Conservation (phyloP, 1,284 basidiomycete genomes). For the Naganishia albida region DNA sequence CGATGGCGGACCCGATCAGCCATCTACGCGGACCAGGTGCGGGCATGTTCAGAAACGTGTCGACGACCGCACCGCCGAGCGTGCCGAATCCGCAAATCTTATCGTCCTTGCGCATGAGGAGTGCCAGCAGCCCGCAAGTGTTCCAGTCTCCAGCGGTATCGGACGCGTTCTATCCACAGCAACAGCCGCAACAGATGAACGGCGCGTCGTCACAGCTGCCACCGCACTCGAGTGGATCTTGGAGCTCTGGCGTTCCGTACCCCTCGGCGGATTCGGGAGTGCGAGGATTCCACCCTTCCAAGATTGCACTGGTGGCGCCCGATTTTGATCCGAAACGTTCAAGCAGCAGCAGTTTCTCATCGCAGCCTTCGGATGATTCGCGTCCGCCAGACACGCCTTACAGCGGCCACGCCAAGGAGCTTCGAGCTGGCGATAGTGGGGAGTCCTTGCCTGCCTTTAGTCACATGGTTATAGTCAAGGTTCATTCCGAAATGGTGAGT, state of each 20-base stretch:
- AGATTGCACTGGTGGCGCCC: conserved; percentile 33
- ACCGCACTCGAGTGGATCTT: conserved; percentile 21
- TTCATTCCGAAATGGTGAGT: conserved; percentile 47
- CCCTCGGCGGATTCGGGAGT: conserved; percentile 25
- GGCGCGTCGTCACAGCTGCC: conserved; percentile 31
- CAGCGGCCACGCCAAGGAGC: conserved; percentile 61
- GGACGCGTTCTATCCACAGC: conserved; percentile 23
- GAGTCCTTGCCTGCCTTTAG: conserved; percentile 41
- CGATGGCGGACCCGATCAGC: background rate
- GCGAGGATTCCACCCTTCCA: conserved; percentile 33
- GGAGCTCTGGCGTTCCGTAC: conserved; percentile 21
- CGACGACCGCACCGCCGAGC: conserved; percentile 31
- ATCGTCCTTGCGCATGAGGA: conserved; percentile 52
- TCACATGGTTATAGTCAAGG: conserved; percentile 72
- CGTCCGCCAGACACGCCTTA: conserved; percentile 57
- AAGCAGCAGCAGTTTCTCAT: conserved; percentile 43
- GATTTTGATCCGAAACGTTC: conserved; percentile 34
- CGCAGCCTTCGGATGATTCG: conserved; percentile 52
- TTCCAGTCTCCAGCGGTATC: conserved; percentile 48
- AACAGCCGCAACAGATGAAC: conserved; percentile 14
- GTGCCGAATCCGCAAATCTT: conserved; percentile 22
- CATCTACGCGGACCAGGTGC: background rate
- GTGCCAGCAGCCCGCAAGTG: conserved; percentile 56
- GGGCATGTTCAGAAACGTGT: conserved; percentile 35
- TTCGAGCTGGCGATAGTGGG: conserved; percentile 33